Conservation (phyloP, 306 rosid genomes). For the Clitoria ternatea region DNA sequence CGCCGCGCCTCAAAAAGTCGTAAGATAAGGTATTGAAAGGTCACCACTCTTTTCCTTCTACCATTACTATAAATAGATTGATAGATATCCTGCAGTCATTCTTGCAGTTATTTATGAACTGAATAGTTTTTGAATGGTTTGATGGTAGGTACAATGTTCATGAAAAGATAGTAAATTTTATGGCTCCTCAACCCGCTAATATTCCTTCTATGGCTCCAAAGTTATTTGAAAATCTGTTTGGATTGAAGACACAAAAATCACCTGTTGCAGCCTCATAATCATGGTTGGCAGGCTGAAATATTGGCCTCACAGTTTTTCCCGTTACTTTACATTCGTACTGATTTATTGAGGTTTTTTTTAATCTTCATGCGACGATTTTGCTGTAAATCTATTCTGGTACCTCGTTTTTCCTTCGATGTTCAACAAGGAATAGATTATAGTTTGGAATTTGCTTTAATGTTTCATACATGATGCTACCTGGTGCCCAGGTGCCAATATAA, state of each 20-base stretch:
- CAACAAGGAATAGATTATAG: not conserved
- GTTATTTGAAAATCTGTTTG: constrained; percentile 64
- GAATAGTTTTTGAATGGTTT: not conserved
- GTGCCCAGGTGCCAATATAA: not conserved
- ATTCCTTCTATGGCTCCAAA: constrained; percentile 59
- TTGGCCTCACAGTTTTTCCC: constrained; percentile 13
- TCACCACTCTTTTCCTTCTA: not conserved
- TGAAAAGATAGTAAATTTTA: constrained; percentile 81
- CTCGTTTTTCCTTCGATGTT: not conserved
- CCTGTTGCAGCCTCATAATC: constrained; percentile 33
- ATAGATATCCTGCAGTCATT: too few relatives aligned
- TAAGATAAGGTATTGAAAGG: constrained; percentile 66
- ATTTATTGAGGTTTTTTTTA: constrained; percentile 2
- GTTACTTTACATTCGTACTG: not conserved
- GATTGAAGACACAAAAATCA: constrained; percentile 46
- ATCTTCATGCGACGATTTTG: not conserved
- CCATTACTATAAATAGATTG: not conserved
- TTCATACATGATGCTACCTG: not conserved
- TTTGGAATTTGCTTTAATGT: not conserved
- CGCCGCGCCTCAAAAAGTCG: constrained; percentile 93
- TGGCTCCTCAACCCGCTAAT: constrained; percentile 56
- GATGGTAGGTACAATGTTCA: constrained; percentile 73
- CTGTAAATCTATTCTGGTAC: not conserved
- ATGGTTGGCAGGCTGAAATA: constrained; percentile 7
- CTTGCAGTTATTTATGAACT: not conserved